A percentile compares a stretch with the other conserved stretches of the same genome.
phyloP scores from a whole-genome alignment of 108 stramenopile species.

The Fistulifera solaris region DNA sequence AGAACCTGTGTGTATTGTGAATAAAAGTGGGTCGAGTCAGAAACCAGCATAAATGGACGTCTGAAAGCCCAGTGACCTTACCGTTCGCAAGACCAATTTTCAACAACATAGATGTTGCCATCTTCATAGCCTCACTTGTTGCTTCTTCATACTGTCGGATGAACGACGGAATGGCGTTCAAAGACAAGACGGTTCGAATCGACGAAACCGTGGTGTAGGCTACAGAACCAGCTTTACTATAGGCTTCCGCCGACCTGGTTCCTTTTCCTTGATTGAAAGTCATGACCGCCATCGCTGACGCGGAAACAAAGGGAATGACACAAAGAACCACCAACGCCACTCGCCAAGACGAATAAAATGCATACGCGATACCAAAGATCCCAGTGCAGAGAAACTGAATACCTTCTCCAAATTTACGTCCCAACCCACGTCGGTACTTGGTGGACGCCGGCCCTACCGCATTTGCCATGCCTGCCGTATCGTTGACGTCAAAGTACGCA shows the following conservation, averaged over 20 bases:
- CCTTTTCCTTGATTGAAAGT: conserved; percentile 42
- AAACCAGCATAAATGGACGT: neutral
- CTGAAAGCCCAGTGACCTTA: neutral
- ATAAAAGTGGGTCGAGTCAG: neutral
- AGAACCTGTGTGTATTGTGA: conserved; percentile 5
- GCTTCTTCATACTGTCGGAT: conserved; percentile 34
- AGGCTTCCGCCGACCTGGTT: conserved; percentile 20
- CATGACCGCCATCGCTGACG: conserved; percentile 32
- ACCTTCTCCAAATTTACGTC: conserved; percentile 65
- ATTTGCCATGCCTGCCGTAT: conserved; percentile 30
- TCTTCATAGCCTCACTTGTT: conserved; percentile 47
- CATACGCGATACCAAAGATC: conserved; percentile 49
- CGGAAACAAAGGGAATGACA: conserved; percentile 35
- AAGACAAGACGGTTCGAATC: conserved; percentile 44
- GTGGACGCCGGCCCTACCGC: conserved; percentile 12
- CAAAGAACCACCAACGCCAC: conserved; percentile 52
- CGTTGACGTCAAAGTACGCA: conserved; percentile 52
- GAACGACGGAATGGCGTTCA: conserved; percentile 38
- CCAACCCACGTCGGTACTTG: conserved; percentile 40
- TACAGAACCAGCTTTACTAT: conserved; percentile 38
- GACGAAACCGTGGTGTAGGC: conserved; percentile 42
- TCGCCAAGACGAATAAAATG: conserved; percentile 44
- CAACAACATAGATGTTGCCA: conserved; percentile 21
- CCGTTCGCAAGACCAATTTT: conserved; percentile 57
- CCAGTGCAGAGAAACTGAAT: conserved; percentile 54